Evolutionary conservation across 2,329 filamentous ascomycete species (phyloP).

Genomic region (Corynespora cassiicola): DNA sequence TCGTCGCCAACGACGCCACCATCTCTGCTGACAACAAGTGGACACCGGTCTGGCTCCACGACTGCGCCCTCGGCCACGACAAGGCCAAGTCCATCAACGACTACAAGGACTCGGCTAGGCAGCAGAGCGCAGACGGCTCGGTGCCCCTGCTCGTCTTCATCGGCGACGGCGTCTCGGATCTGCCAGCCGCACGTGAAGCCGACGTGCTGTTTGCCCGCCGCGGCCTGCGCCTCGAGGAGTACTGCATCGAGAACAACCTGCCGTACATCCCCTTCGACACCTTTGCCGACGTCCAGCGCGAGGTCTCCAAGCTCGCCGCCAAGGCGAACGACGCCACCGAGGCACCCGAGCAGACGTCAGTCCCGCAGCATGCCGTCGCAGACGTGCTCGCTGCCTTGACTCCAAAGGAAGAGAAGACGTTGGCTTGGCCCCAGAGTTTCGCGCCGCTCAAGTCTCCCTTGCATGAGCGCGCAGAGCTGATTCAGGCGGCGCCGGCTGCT

Average conservation of each 20-base stretch:
- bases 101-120: slow-evolving; percentile 61
- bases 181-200: slow-evolving; percentile 69
- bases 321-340: too few relatives aligned
- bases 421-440: slow-evolving; percentile 68
- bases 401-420: slow-evolving; percentile 67
- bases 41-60: slow-evolving; percentile 72
- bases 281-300: slow-evolving; percentile 69
- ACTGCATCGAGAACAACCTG: slow-evolving; percentile 68
- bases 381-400: slow-evolving; percentile 57
- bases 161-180: slow-evolving; percentile 72
- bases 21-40: slow-evolving; percentile 63
- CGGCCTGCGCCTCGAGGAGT: slow-evolving; percentile 70
- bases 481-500: too few relatives aligned
- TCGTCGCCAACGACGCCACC: slow-evolving; percentile 71
- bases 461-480: too few relatives aligned
- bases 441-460: slow-evolving; percentile 17
- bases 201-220: slow-evolving; percentile 72
- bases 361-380: too few relatives aligned
- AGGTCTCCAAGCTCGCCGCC: slow-evolving; percentile 63
- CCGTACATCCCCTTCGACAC: slow-evolving; percentile 69
- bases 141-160: slow-evolving; percentile 74
- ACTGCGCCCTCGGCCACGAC: slow-evolving; percentile 70
- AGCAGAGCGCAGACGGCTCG: slow-evolving; percentile 64
- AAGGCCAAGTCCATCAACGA: slow-evolving; percentile 70
- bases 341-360: too few relatives aligned